A percentile compares a stretch with the other conserved stretches of the same genome.
phyloP scores from a whole-genome alignment of 2,329 filamentous ascomycete species.

The Penicillium freii region DNA sequence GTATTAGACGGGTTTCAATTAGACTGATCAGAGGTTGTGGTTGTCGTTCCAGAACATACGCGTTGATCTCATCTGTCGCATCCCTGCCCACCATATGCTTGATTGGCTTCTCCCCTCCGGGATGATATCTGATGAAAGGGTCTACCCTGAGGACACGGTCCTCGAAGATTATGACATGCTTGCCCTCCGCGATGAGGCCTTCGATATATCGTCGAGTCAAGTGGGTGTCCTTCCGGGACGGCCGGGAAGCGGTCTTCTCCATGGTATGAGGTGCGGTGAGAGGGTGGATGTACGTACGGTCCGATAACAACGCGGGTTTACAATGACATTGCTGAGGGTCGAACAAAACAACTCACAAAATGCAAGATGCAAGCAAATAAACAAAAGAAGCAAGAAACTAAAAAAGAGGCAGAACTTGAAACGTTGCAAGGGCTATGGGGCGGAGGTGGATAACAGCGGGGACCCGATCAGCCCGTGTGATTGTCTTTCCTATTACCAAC shows the following conservation, averaged over 20 bases:
- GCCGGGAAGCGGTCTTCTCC: constrained; percentile 20
- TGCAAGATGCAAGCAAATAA: background rate
- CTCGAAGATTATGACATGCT: constrained; percentile 76
- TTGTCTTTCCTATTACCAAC: constrained; percentile 8
- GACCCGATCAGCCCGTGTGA: constrained; percentile 18
- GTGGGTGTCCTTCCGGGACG: constrained; percentile 47
- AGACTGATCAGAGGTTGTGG: constrained; percentile 13
- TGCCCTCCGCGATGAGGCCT: constrained; percentile 76
- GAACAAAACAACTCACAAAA: background rate
- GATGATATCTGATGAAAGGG: constrained; percentile 83
- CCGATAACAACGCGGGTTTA: background rate
- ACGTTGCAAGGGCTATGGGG: constrained; percentile 11
- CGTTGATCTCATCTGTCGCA: constrained; percentile 90
- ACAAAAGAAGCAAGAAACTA: background rate
- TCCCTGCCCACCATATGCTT: constrained; percentile 90
- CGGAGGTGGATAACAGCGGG: constrained; percentile 23
- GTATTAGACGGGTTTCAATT: constrained; percentile 19
- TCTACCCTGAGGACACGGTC: constrained; percentile 82
- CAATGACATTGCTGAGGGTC: background rate
- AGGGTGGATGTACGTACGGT: background rate
- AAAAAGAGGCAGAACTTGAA: constrained; percentile 9
- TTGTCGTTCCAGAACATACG: constrained; percentile 56
- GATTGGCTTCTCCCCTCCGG: constrained; percentile 87
- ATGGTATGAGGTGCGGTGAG: constrained; percentile 17
- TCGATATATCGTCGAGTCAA: constrained; percentile 69